These are phyloP conservation scores for Paramecium tetraurelia DNA, from an alignment of 73 alveolate species.

Conservation along the genomic window DNA sequence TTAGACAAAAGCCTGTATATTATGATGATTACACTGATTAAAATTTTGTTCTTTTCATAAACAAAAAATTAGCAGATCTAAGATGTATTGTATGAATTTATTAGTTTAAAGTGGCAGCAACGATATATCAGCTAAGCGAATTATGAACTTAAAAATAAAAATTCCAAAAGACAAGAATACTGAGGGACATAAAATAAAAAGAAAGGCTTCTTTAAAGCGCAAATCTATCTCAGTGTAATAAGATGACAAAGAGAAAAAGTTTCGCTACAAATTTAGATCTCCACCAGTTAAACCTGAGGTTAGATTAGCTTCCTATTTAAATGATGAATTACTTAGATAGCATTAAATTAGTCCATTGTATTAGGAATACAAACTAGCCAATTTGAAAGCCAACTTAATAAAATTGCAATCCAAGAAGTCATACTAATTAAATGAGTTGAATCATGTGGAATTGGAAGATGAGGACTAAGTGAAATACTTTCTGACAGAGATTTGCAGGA, in stretches of 20 bases:
- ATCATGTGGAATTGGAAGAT: constrained; percentile 14
- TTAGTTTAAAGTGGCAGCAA: constrained; percentile 34
- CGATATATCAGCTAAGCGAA: not conserved
- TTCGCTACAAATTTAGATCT: not conserved
- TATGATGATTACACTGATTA: constrained; percentile 6
- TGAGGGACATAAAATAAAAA: not conserved
- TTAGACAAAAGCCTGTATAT: not conserved
- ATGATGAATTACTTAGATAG: not conserved
- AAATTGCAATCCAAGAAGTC: not conserved
- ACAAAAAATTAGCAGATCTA: not conserved
- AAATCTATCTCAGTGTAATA: not conserved
- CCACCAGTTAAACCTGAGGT: constrained; percentile 19
- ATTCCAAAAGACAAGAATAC: not conserved
- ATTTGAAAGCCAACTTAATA: not conserved
- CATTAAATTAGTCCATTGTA: not conserved
- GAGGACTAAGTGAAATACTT: not conserved
- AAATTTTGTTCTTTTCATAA: not conserved
- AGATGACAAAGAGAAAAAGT: not conserved
- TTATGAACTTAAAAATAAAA: not conserved
- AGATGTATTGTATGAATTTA: not conserved
- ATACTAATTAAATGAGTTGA: not conserved
- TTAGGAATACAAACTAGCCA: not conserved
- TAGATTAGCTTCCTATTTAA: not conserved
- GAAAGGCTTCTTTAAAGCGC: not conserved
- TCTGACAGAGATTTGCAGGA: not conserved